Percentiles rank a stretch among this genome's conserved stretches.
phyloP scores from a whole-genome alignment of 2,329 filamentous ascomycete genomes.

The Paecilomyces dactylethromorphus region DNA sequence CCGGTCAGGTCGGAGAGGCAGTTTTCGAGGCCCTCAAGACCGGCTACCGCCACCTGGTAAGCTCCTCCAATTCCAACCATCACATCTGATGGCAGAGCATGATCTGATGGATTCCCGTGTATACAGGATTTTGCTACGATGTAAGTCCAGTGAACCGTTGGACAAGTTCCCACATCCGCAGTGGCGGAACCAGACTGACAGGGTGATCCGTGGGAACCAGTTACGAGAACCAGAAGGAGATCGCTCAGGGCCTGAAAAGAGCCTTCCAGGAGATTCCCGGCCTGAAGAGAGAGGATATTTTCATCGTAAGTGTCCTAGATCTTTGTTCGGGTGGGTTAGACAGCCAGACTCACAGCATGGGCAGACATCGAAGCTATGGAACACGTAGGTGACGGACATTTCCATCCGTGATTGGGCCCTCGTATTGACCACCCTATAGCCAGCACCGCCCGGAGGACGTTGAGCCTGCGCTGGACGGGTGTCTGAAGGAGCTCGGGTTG shows the following conservation, averaged over 20 bases:
- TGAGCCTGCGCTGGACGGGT: conserved; percentile 44
- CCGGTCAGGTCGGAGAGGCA: conserved; percentile 32
- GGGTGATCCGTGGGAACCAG: conserved; percentile 7
- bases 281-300: conserved; percentile 35
- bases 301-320: conserved; percentile 25
- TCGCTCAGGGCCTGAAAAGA: conserved; percentile 26
- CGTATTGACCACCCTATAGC: conserved; percentile 7
- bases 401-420: too few relatives aligned
- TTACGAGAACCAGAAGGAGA: conserved; percentile 34
- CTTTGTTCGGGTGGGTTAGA: background rate
- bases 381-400: conserved; percentile 29
- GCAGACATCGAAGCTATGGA: conserved; percentile 57
- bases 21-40: conserved; percentile 34
- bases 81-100: background rate
- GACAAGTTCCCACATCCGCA: background rate
- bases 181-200: background rate
- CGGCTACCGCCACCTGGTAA: conserved; percentile 34
- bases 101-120: conserved; percentile 7
- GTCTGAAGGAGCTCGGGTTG: conserved; percentile 45
- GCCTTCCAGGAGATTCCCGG: conserved; percentile 32
- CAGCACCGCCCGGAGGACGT: conserved; percentile 46
- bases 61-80: conserved; percentile 2
- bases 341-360: conserved; percentile 1
- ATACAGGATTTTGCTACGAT: conserved; percentile 32
- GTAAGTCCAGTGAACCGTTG: conserved; percentile 12